A percentile compares a stretch with the other conserved stretches of the same genome.
These are phyloP conservation scores for Penicillium diatomitis DNA, from an alignment of 495 filamentous ascomycete genomes.

Conservation along the genomic window DNA sequence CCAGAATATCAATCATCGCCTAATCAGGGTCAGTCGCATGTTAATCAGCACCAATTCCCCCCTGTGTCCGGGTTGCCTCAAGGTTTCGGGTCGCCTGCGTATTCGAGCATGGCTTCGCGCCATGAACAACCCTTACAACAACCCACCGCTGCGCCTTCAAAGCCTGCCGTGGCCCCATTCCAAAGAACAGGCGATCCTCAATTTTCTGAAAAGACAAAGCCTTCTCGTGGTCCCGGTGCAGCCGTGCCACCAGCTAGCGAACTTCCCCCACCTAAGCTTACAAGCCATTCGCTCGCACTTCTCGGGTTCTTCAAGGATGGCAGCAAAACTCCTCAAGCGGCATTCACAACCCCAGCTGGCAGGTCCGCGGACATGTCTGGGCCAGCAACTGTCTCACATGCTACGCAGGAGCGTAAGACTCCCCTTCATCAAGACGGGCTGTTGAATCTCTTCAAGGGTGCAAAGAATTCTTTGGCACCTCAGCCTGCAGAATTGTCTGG, in stretches of 20 bases:
- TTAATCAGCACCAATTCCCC: slow-evolving; percentile 4
- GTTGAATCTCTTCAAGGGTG: slow-evolving; percentile 26
- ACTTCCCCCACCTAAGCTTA: slow-evolving; percentile 52
- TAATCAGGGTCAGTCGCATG: slow-evolving; percentile 2
- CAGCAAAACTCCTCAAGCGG: slow-evolving; percentile 22
- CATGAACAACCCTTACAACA: neutral
- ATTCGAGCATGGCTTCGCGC: too few relatives aligned
- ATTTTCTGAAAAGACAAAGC: slow-evolving; percentile 33
- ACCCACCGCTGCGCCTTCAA: slow-evolving; percentile 2
- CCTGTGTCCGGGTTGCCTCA: slow-evolving; percentile 6
- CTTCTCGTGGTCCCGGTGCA: slow-evolving; percentile 32
- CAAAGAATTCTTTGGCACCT: slow-evolving; percentile 9
- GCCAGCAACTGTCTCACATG: slow-evolving; percentile 6
- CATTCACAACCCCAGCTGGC: slow-evolving; percentile 22
- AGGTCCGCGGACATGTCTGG: neutral
- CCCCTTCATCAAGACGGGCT: slow-evolving; percentile 35
- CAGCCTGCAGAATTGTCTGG: slow-evolving; percentile 29
- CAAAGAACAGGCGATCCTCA: slow-evolving; percentile 45
- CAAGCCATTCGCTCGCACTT: slow-evolving; percentile 51
- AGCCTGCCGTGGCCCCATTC: slow-evolving; percentile 36
- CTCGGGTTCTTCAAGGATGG: slow-evolving; percentile 55
- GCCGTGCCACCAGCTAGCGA: slow-evolving; percentile 47
- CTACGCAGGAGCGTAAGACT: slow-evolving; percentile 16
- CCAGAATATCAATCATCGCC: slow-evolving; percentile 6
- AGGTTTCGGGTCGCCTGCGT: slow-evolving; percentile 6